phyloP scores from a whole-genome alignment of 2,329 filamentous ascomycete genomes.

The Colletotrichum ledebouriae region DNA sequence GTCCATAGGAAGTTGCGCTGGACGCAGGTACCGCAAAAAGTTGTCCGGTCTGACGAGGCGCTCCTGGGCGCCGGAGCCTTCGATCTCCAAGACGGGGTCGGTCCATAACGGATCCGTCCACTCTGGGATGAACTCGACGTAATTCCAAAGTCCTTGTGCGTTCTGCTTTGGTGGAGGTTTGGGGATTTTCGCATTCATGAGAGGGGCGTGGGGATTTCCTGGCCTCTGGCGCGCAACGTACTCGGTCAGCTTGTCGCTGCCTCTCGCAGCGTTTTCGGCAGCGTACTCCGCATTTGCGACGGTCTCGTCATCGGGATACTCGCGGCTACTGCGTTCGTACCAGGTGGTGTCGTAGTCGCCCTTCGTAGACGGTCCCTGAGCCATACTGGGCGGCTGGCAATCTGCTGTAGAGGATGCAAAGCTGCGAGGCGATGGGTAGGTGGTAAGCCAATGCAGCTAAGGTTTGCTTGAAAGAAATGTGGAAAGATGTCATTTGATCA shows the following conservation, averaged over 20 bases:
- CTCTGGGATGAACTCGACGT: constrained; percentile 43
- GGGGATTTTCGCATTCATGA: background rate
- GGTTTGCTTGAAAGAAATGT: too few species aligned
- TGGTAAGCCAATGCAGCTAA: too few species aligned
- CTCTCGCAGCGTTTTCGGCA: too few species aligned
- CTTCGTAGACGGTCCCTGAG: background rate
- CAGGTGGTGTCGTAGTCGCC: constrained; percentile 7
- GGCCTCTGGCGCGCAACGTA: constrained; percentile 15
- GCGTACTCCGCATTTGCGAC: background rate
- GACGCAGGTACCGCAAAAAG: constrained; percentile 7
- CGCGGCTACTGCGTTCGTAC: constrained; percentile 18
- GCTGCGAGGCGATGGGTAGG: too few species aligned
- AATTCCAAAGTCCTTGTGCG: background rate
- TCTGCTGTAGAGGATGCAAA: too few species aligned
- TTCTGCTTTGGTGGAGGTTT: constrained; percentile 20
- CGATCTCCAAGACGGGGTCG: constrained; percentile 29
- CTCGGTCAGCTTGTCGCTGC: background rate
- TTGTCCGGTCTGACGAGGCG: background rate
- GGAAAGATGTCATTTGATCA: too few species aligned
- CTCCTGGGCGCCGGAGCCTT: background rate
- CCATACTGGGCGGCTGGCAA: background rate
- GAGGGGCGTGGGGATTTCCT: constrained; percentile 1
- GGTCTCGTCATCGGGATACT: constrained; percentile 7
- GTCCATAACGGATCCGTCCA: constrained; percentile 50
- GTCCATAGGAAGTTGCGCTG: constrained; percentile 44